Evolutionary conservation across 371 early-diverging fungal species (phyloP), one percentile per base, ranked within the genome.

Genomic region (Rhizopus microsporus): DNA sequence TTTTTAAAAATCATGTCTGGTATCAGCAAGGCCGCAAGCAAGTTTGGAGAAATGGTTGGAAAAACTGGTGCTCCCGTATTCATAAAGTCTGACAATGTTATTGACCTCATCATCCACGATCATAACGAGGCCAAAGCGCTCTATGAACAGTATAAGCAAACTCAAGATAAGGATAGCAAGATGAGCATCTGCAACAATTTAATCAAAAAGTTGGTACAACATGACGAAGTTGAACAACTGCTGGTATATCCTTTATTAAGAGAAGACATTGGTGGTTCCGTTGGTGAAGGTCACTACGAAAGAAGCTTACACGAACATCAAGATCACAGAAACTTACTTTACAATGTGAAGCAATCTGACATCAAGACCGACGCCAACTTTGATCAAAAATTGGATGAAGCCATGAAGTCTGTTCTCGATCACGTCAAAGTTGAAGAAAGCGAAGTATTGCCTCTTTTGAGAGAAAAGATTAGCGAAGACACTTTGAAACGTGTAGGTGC

Each of bases 161-260:
- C 47, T 13, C 35, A 12, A 38, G 47, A 59, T 47, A 6, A 37
- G 30, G 47, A 59, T 37, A 39, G 39, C 15, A 59, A 59, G 53
- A 31, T 30, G 7, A 43, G 38, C 2, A 7, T 59, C 7, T 31
- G 46, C 31, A 59, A 59, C 38, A 44, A n/a, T 4, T 8, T 59
- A 31, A 35, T 59, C 46, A 59, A 59, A 33, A 13, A 38, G 0
- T 40, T 59, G 31, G 59, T 59, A 1, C 52, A 59, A 31, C 59
- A 59, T 23, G 59, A 52, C 23, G 53, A 59, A 47, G 34, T 35
- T 32, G 59, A 59, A 23, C 59, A 59, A 39, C 31, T 59, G 7
- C 16, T 59, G n/a, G 52, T 59, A 13, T 59, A 59, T 52, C 52
- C 59, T 16, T 39, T 59, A 5, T 47, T 59, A n/a, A 34, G 59